Evolutionary conservation across 805 yeast genomes (phyloP).

Genomic region (Lipomyces yamadae): DNA sequence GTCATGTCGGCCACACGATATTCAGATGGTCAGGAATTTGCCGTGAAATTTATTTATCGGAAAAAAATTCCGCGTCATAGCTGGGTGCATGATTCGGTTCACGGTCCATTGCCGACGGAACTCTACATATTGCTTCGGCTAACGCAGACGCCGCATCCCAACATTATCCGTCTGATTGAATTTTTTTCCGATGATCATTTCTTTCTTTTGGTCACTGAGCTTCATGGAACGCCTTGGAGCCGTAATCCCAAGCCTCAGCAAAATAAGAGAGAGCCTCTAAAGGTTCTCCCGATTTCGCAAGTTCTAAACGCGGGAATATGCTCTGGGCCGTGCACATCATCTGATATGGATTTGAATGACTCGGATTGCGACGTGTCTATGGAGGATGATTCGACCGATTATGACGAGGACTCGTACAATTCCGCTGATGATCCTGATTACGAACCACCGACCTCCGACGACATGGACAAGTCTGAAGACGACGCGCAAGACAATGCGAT

Average conservation of each 20-base stretch:
- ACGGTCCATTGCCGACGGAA: conserved; percentile 34
- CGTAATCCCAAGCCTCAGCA: conserved; percentile 16
- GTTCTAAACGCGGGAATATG: conserved; percentile 7
- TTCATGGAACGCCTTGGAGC: conserved; percentile 37
- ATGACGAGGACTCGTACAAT: conserved; percentile 24
- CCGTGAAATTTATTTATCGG: conserved; percentile 35
- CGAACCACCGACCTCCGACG: conserved; percentile 19
- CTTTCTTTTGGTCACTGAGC: conserved; percentile 31
- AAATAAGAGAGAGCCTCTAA: conserved; percentile 19
- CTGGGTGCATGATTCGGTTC: conserved; percentile 26
- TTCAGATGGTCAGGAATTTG: conserved; percentile 24
- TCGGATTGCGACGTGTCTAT: conserved; percentile 9
- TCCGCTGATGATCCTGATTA: conserved; percentile 30
- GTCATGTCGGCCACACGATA: conserved; percentile 34
- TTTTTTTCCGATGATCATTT: conserved; percentile 30
- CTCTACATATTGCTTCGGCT: conserved; percentile 28
- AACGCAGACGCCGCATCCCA: conserved; percentile 28
- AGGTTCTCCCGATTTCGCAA: conserved; percentile 4
- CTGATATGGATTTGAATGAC: conserved; percentile 12
- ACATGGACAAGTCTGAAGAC: conserved; percentile 16
- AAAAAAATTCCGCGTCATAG: conserved; percentile 27
- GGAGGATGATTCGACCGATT: conserved; percentile 11
- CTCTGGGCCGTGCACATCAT: background rate
- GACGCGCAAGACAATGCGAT: conserved; percentile 8
- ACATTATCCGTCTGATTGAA: conserved; percentile 28